These are phyloP conservation scores for Penicillium janthinellum DNA, from an alignment of 2,329 filamentous ascomycete genomes.

Conservation along the genomic window DNA sequence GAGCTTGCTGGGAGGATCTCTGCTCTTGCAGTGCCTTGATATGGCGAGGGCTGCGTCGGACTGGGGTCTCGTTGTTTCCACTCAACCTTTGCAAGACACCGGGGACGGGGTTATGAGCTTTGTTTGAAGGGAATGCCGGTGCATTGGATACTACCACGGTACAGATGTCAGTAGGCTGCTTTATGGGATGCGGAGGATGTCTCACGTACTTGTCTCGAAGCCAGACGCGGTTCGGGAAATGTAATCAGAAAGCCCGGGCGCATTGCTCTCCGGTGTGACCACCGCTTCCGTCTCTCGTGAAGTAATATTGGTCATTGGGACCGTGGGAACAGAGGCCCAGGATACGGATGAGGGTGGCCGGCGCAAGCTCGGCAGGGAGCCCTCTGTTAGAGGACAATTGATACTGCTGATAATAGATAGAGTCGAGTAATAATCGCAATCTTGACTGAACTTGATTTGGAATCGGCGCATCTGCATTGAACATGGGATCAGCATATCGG, in stretches of 20 bases:
- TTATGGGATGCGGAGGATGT: too few species aligned
- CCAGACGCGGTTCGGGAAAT: slow-evolving; percentile 5
- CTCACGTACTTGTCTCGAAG: slow-evolving; percentile 13
- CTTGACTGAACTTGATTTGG: slow-evolving; percentile 47
- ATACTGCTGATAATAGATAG: slow-evolving; percentile 45
- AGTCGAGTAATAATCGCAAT: slow-evolving; percentile 45
- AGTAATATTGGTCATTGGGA: slow-evolving; percentile 11
- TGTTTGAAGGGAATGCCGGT: neutral
- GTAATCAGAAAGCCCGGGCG: slow-evolving; percentile 4
- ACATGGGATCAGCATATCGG: neutral
- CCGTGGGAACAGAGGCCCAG: slow-evolving; percentile 20
- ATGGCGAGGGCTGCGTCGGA: neutral
- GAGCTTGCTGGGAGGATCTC: neutral
- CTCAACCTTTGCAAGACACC: neutral
- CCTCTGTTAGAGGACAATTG: slow-evolving; percentile 48
- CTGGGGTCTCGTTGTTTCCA: neutral
- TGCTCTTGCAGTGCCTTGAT: neutral
- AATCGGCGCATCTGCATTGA: slow-evolving; percentile 45
- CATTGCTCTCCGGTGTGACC: slow-evolving; percentile 11
- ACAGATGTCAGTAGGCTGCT: neutral
- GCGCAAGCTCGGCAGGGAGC: slow-evolving; percentile 29
- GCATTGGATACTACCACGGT: neutral
- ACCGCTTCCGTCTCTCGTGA: slow-evolving; percentile 1
- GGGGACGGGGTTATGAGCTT: neutral
- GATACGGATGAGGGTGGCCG: slow-evolving; percentile 32